These are phyloP conservation scores for Umbelopsis sp. DNA, from an alignment of 371 early-diverging fungal species.

Conservation along the genomic window DNA sequence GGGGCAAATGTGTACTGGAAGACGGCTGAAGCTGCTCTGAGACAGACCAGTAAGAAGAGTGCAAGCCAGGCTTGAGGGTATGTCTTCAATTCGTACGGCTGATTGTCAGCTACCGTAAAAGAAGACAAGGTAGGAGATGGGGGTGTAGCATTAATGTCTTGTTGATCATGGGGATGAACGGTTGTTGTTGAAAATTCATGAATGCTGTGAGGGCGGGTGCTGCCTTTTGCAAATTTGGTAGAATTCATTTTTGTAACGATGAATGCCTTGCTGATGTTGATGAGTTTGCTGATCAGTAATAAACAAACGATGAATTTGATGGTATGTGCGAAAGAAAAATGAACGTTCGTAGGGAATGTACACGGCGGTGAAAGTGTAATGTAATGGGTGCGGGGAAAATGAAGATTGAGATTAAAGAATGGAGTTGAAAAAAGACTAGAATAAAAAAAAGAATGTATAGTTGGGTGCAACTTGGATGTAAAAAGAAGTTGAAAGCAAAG, in stretches of 20 bases:
- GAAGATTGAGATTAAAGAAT: no score
- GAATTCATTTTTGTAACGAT: neutral
- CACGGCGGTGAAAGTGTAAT: no score
- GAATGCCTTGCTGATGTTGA: no score
- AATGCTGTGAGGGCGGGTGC: neutral
- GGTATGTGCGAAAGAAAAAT: no score
- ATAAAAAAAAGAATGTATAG: no score
- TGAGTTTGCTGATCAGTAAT: no score
- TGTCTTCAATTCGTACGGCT: constrained; percentile 22
- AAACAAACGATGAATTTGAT: no score
- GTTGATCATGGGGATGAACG: neutral
- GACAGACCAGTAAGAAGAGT: constrained; percentile 21
- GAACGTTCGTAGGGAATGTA: no score
- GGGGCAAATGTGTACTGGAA: constrained; percentile 27
- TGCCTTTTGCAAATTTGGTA: neutral
- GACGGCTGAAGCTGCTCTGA: constrained; percentile 21
- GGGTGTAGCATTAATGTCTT: neutral
- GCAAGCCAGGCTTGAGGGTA: constrained; percentile 30
- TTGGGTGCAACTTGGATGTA: no score
- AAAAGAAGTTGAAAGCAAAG: neutral
- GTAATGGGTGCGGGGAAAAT: no score
- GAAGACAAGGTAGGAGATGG: constrained; percentile 11
- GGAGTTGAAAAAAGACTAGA: no score
- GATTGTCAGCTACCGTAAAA: neutral
- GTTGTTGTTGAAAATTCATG: neutral